Evolutionary conservation across 495 filamentous ascomycete species (phyloP), one percentile per base, ranked within the genome.

Genomic region (Darksidea phi): DNA sequence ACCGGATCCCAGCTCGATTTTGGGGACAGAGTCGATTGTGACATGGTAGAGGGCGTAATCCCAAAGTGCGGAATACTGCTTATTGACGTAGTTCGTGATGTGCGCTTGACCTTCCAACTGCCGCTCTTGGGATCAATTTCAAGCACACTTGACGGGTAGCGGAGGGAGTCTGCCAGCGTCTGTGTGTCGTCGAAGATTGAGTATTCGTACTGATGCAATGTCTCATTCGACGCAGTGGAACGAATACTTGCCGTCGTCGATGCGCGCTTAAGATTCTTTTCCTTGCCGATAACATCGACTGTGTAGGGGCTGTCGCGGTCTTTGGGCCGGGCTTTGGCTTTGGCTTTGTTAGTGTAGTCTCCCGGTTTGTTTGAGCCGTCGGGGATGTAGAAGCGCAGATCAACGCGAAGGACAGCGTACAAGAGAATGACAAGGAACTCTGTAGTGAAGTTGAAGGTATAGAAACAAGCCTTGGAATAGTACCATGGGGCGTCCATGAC

Each of bases 381-480:
- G 0, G 87, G 86, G n/a, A 96, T 76, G 60, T 82, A 76, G 71
- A 95, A 95, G 6, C 86, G 80, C 58, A 77, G 77, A 65, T 97
- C 91, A 32, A 93, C 81, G 21, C 90, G 79, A 3, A 75, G 75
- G 5, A 88, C 62, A 1, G 84, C 78, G 70, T 88, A 92, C 2
- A 85, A 63, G 8, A 73, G 73, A 1, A 93, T 80, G 12, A 93
- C 82, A 2, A 85, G 20, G 24, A 90, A 72, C 73, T 97, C 92
- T 12, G 90, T 75, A 0, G 72, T 75, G 63, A 91, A 91, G 69
- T 86, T 84, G 77, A 95, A 91, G 64, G 84, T 68, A 73, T 91
- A 96, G 74, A 94, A 74, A 37, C 61, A 64, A 1, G 63, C 51
- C 28, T 67, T 70, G 15, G 68, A 69, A 45, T 72, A 57, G 54